Evolutionary conservation across 2,329 filamentous ascomycete species (phyloP).

Genomic region (Colletotrichum ledebouriae): DNA sequence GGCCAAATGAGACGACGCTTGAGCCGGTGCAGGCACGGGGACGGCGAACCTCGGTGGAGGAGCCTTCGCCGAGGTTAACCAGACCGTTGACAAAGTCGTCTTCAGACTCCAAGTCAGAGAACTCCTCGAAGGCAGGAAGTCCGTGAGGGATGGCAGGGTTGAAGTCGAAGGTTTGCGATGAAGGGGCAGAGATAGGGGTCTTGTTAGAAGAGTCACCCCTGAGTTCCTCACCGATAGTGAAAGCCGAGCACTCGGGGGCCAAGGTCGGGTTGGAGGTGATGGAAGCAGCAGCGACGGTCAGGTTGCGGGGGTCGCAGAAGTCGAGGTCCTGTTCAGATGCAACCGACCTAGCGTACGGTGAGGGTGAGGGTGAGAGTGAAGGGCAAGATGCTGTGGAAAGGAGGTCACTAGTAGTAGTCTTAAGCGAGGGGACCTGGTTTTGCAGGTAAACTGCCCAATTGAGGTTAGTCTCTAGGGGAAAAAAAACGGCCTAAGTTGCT

Average conservation of each 20-base stretch:
- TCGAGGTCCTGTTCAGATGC: conserved; percentile 80
- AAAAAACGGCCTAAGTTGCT: conserved; percentile 12
- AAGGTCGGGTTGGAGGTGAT: conserved; percentile 63
- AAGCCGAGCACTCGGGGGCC: conserved; percentile 73
- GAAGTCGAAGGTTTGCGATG: conserved; percentile 65
- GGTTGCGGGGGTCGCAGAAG: conserved; percentile 92
- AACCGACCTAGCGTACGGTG: conserved; percentile 79
- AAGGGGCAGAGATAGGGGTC: conserved; percentile 58
- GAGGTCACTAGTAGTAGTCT: conserved; percentile 75
- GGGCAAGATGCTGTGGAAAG: conserved; percentile 83
- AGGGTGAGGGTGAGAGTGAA: conserved; percentile 88
- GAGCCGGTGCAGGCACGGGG: conserved; percentile 77
- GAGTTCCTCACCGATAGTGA: conserved; percentile 74
- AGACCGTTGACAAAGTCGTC: conserved; percentile 45
- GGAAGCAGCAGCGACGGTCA: conserved; percentile 74
- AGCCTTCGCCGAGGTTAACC: conserved; percentile 44
- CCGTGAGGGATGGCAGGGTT: conserved; percentile 64
- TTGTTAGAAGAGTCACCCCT: conserved; percentile 65
- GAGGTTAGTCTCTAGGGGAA: conserved; percentile 52
- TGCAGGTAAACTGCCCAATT: conserved; percentile 62
- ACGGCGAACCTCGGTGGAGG: conserved; percentile 75
- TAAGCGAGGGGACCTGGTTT: conserved; percentile 71
- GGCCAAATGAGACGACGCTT: conserved; percentile 76
- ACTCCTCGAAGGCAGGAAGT: conserved; percentile 83
- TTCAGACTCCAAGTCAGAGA: conserved; percentile 86